Evolutionary conservation across 768 basidiomycete species (phyloP).

Genomic region (Russula sp.): DNA sequence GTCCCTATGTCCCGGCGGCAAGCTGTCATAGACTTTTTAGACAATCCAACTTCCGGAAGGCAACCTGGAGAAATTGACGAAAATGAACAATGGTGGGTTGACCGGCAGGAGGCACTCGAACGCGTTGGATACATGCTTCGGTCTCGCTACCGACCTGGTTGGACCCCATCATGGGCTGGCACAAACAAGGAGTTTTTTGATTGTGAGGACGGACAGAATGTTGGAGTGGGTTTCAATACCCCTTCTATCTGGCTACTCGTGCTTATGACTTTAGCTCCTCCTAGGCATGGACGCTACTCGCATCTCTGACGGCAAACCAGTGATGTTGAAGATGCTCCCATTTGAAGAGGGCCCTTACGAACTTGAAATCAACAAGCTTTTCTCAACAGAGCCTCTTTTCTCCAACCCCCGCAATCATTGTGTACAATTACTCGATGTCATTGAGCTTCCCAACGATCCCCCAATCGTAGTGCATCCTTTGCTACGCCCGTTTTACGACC

Average conservation of each 20-base stretch:
- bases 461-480: not conserved
- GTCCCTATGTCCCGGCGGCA: no score
- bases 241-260: not conserved
- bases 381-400: not conserved
- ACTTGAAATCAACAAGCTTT: not conserved
- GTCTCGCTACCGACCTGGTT: not conserved
- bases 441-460: not conserved
- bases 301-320: not conserved
- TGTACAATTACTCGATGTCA: not conserved
- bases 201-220: not conserved
- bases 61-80: no score
- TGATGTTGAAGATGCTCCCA: not conserved
- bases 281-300: not conserved
- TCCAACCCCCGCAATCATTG: not conserved
- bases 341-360: not conserved
- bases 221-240: not conserved
- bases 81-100: not conserved
- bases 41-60: no score
- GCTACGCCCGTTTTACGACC: not conserved
- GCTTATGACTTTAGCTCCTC: not conserved
- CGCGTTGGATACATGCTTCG: constrained; percentile 3
- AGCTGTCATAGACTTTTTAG: no score
- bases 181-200: not conserved
- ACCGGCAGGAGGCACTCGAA: not conserved
- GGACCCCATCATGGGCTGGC: constrained; percentile 5